Evolutionary conservation across 2,329 filamentous ascomycete genomes (phyloP).

Genomic region (Pleomassaria siparia): DNA sequence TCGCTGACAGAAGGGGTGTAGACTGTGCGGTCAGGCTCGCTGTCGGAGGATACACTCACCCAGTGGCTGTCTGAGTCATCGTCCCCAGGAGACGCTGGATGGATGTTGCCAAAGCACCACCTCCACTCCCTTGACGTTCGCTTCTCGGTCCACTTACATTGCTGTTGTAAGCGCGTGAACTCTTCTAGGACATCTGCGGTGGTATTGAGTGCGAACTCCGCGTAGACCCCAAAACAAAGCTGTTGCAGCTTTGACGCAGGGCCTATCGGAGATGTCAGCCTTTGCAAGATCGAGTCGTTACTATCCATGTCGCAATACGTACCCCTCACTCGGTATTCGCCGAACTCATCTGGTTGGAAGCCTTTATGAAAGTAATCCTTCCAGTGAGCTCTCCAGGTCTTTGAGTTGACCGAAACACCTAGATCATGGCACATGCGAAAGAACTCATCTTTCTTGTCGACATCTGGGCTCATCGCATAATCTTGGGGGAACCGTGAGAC

Average conservation of each 20-base stretch:
- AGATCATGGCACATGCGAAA: neutral
- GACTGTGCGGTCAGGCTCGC: neutral
- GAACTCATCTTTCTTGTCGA: neutral
- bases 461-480: neutral
- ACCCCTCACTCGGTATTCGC: neutral
- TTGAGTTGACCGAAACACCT: neutral
- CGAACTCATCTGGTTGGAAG: too few relatives aligned
- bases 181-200: neutral
- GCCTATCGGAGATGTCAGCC: neutral
- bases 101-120: constrained; percentile 1
- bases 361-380: too few relatives aligned
- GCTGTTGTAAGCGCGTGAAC: neutral
- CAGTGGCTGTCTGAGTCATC: neutral
- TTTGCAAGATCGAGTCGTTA: too few relatives aligned
- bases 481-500: too few relatives aligned
- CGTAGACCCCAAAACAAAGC: neutral
- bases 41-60: neutral
- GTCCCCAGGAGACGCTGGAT: neutral
- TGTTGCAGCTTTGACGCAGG: neutral
- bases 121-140: neutral
- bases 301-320: neutral
- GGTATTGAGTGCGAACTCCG: neutral
- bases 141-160: neutral
- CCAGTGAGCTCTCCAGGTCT: neutral
- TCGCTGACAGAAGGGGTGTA: neutral